Evolutionary conservation across 805 yeast genomes (phyloP), one percentile per base, ranked within the genome.

Genomic region (Candida dendrica): DNA sequence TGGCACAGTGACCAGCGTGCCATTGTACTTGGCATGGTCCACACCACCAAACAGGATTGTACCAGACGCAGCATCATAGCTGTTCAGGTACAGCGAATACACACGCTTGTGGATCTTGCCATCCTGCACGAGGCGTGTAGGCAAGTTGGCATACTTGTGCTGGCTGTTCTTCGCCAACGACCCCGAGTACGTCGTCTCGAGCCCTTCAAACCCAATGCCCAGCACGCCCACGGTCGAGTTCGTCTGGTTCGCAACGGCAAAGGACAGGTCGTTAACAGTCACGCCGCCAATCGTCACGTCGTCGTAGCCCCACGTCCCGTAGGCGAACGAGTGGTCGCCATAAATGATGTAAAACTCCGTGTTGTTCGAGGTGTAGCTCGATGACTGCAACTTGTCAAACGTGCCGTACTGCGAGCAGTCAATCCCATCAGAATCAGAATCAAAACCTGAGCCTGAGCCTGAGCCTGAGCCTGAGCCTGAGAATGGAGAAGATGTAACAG

Each of bases 201-300:
- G 68, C 13, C 79, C 84, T 5, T 75, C 63, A 39, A 84, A 67
- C 10, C 93, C 91, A 47, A 85, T 76, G 22, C 90, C 89, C 34
- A 85, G 61, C 20, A 86, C 91, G 42, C 95, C 91, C 36, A 61
- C 61, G 8, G 77, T 59, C 3, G 90, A 78, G 46, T 78, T 76
- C 2, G 87, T 75, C 30, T 61, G 59, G 54, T 77, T 77, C 3
- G 85, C 95, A 19, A 88, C 77, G 2, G 95, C 96, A 59, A 89
- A 73, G 5, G 87, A 76, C 26, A 84, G 63, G 42, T 68, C 64
- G 0, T 66, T 53, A 13, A 87, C 69, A 3, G 73, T 65, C 7
- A 70, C 59, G 38, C 75, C 78, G 37, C 79, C 77, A 43, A 88
- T 62, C 2, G 51, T 46, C 4, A 89, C 68, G 33, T 66, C 63